Conservation (phyloP, 2,329 filamentous ascomycete genomes). For the Meredithiella fracta region DNA sequence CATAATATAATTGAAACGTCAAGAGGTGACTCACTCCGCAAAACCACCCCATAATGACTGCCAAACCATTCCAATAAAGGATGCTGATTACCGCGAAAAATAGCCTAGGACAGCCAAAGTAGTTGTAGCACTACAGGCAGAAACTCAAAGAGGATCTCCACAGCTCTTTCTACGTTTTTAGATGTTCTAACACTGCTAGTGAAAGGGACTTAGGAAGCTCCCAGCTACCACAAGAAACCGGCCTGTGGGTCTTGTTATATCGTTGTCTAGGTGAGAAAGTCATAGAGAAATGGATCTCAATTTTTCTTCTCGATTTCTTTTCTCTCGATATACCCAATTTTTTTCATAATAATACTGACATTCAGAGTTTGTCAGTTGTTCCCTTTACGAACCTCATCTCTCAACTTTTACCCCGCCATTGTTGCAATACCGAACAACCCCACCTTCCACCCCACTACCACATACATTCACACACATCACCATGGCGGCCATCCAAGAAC, state of each 20-base stretch:
- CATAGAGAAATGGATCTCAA: not conserved
- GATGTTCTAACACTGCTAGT: not conserved
- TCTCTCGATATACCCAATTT: not conserved
- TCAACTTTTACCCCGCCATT: not conserved
- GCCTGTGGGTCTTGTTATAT: not conserved
- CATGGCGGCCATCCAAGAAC: constrained; percentile 32
- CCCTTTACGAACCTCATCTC: not conserved
- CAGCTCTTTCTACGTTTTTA: not conserved
- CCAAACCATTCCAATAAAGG: not conserved
- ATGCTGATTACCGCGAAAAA: not conserved
- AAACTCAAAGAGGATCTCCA: not conserved
- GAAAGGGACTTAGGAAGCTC: not conserved
- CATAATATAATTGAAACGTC: not conserved
- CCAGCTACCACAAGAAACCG: no score
- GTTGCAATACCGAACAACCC: not conserved
- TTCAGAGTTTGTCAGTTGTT: not conserved
- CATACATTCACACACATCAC: constrained; percentile 13
- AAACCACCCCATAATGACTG: not conserved
- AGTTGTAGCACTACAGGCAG: not conserved
- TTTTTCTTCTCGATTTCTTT: not conserved
- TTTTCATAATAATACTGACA: not conserved
- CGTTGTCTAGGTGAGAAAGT: not conserved
- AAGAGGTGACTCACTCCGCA: not conserved
- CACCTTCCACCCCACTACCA: not conserved
- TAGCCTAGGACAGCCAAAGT: not conserved